phyloP scores from a whole-genome alignment of 2,329 filamentous ascomycete species.

The Epichloe gansuensis region DNA sequence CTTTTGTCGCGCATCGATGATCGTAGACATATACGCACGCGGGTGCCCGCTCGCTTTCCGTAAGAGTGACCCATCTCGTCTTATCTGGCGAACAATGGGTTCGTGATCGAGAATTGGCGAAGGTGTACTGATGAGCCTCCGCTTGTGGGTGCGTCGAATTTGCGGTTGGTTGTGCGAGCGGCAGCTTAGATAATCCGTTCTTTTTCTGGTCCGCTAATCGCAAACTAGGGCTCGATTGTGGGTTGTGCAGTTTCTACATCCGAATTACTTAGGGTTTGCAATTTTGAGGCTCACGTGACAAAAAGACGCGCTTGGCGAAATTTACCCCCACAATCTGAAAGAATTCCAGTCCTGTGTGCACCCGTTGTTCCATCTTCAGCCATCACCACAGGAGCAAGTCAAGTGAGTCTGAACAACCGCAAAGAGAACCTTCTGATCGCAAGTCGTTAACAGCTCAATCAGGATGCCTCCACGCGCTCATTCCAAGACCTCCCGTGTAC shows the following conservation, averaged over 20 bases:
- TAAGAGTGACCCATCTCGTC: slow-evolving; percentile 75
- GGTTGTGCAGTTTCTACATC: slow-evolving; percentile 7
- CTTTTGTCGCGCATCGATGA: slow-evolving; percentile 18
- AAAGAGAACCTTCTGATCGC: background rate
- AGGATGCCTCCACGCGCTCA: slow-evolving; percentile 51
- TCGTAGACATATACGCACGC: slow-evolving; percentile 43
- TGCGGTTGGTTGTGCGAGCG: slow-evolving; percentile 26
- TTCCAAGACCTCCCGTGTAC: slow-evolving; percentile 99
- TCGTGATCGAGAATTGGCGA: slow-evolving; percentile 32
- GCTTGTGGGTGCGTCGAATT: slow-evolving; percentile 24
- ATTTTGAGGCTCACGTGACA: slow-evolving; percentile 15
- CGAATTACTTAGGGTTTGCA: slow-evolving; percentile 21
- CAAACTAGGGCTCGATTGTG: slow-evolving; percentile 22
- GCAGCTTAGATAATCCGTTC: slow-evolving; percentile 25
- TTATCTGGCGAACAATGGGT: slow-evolving; percentile 28
- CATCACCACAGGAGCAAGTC: slow-evolving; percentile 26
- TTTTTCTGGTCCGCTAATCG: slow-evolving; percentile 8
- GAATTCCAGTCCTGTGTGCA: slow-evolving; percentile 17
- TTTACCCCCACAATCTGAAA: slow-evolving; percentile 23
- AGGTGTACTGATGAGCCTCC: slow-evolving; percentile 21
- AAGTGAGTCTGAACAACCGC: slow-evolving; percentile 22
- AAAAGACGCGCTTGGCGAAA: slow-evolving; percentile 6
- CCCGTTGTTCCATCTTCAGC: slow-evolving; percentile 21
- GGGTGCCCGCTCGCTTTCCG: slow-evolving; percentile 78
- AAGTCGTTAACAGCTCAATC: slow-evolving; percentile 14